These are phyloP conservation scores for Gnomoniopsis smithogilvyi DNA, from an alignment of 2,329 filamentous ascomycete genomes.

Conservation along the genomic window DNA sequence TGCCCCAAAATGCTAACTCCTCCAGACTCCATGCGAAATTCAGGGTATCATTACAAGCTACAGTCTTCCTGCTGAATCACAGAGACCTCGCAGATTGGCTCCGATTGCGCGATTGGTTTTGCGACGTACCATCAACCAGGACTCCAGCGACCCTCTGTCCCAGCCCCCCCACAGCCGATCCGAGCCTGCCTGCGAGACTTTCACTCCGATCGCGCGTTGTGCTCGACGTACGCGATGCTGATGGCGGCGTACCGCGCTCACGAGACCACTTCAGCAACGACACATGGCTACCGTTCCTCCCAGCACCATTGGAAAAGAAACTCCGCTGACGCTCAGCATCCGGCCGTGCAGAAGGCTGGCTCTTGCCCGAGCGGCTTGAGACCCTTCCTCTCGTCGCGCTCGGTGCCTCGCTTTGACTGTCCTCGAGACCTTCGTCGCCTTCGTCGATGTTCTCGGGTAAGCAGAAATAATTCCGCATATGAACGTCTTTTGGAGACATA, in stretches of 20 bases:
- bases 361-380: not conserved
- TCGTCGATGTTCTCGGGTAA: not conserved
- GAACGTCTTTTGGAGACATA: too few relatives aligned
- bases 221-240: not conserved
- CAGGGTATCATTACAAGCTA: not conserved
- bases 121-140: not conserved
- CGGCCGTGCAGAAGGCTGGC: not conserved
- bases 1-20: not conserved
- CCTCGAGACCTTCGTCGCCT: not conserved
- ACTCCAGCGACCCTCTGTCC: not conserved
- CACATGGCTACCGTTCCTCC: slow-evolving; percentile 5
- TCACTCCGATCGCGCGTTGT: not conserved
- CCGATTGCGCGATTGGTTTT: not conserved
- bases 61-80: not conserved
- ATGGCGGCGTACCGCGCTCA: not conserved
- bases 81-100: not conserved
- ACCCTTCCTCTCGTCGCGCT: not conserved
- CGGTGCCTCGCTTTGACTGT: not conserved
- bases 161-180: slow-evolving; percentile 1
- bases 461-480: not conserved
- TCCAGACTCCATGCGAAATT: not conserved
- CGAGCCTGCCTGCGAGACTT: not conserved
- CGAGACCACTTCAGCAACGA: slow-evolving; percentile 1
- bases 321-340: not conserved
- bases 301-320: not conserved